A percentile compares a stretch with the other conserved stretches of the same genome.
These are phyloP conservation scores for Cladosporium oxysporum DNA, from an alignment of 2,329 filamentous ascomycete species.

Conservation along the genomic window DNA sequence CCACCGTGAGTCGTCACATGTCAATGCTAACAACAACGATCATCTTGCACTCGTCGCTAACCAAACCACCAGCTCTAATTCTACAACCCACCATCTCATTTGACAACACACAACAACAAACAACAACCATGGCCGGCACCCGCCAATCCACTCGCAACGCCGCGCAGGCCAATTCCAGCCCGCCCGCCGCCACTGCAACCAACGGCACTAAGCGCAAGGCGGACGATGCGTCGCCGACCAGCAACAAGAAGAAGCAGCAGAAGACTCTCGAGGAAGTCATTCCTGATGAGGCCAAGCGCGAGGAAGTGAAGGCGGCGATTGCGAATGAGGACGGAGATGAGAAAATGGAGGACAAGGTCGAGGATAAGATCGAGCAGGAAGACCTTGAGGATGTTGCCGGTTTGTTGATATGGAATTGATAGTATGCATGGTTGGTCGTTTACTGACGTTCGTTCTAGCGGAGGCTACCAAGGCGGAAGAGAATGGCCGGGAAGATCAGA, in stretches of 20 bases:
- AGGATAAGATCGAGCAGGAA: constrained; percentile 24
- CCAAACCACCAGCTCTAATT: background rate
- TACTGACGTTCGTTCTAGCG: constrained; percentile 19
- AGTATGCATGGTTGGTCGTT: background rate
- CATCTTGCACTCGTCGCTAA: background rate
- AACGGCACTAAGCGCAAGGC: constrained; percentile 43
- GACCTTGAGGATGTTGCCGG: constrained; percentile 21
- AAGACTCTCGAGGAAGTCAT: constrained; percentile 57
- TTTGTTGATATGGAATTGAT: constrained; percentile 22
- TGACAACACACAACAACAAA: background rate
- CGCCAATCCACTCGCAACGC: constrained; percentile 1
- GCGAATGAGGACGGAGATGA: constrained; percentile 14
- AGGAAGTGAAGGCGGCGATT: constrained; percentile 23
- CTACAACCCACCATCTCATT: background rate
- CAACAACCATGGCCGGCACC: constrained; percentile 30
- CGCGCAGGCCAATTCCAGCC: constrained; percentile 25
- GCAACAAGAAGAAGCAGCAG: constrained; percentile 50
- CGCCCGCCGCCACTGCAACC: constrained; percentile 25
- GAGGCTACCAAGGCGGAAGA: constrained; percentile 29
- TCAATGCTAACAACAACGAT: background rate
- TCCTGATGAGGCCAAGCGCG: constrained; percentile 38
- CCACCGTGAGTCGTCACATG: background rate
- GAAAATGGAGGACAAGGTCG: background rate
- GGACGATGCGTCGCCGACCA: constrained; percentile 31
- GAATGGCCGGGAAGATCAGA: constrained; percentile 29